phyloP scores from a whole-genome alignment of 208 protist genomes.

The Leishmania tarentolae region DNA sequence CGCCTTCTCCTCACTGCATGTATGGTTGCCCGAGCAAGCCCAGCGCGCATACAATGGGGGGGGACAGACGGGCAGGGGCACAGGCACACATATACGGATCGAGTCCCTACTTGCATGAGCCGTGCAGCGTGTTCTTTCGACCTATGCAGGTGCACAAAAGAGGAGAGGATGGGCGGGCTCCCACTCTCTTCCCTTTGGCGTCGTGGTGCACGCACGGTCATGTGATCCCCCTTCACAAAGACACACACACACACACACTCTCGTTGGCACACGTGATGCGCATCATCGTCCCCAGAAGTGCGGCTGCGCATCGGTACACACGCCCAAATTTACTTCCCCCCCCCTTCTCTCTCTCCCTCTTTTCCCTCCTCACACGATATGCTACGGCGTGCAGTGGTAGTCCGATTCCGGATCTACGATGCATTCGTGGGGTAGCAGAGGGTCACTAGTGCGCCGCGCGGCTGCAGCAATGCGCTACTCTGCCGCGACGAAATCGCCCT shows the following conservation, averaged over 20 bases:
- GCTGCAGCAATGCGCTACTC: neutral
- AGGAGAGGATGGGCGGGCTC: neutral
- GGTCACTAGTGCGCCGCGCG: constrained; percentile 1
- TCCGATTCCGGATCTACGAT: neutral
- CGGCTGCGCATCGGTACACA: neutral
- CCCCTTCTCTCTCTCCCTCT: neutral
- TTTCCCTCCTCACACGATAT: neutral
- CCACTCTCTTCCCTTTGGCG: neutral
- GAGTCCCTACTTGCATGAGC: neutral
- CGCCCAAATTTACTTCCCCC: neutral
- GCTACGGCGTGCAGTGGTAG: neutral
- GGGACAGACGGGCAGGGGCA: too few relatives aligned
- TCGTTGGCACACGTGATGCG: neutral
- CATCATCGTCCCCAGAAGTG: neutral
- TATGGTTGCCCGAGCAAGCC: too few relatives aligned
- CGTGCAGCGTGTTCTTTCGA: neutral
- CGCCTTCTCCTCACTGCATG: too few relatives aligned
- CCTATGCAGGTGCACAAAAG: neutral
- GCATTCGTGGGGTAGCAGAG: neutral
- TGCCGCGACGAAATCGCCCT: neutral
- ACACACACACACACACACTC: neutral
- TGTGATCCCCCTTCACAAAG: neutral
- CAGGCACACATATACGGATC: too few relatives aligned
- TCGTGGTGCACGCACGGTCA: neutral
- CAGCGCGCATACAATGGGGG: too few relatives aligned